Percentiles rank a stretch among this genome's conserved stretches.
These are phyloP conservation scores for Sarocladium brachiariae DNA, from an alignment of 2,329 filamentous ascomycete species.

Conservation along the genomic window DNA sequence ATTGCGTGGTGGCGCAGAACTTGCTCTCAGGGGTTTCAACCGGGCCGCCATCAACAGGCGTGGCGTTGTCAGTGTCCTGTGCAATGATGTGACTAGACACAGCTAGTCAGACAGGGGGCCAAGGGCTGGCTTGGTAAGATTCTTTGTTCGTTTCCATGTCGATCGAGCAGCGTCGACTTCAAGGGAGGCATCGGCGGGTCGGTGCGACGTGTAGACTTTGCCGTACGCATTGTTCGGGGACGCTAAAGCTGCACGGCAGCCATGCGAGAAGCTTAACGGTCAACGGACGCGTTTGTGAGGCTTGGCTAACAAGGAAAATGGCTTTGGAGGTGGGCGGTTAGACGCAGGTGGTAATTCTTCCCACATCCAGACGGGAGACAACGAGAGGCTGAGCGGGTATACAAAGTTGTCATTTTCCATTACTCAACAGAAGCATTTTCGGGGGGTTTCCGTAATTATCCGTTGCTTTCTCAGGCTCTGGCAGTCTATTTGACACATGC, in stretches of 20 bases:
- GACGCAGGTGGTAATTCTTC: no score
- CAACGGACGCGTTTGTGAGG: neutral
- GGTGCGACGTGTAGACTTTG: no score
- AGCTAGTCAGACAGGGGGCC: constrained; percentile 3
- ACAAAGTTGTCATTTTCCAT: no score
- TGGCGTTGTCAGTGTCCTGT: neutral
- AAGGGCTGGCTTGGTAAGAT: no score
- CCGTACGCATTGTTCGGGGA: neutral
- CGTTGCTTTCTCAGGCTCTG: neutral
- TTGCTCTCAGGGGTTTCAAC: neutral
- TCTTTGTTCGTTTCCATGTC: neutral
- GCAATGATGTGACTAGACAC: neutral
- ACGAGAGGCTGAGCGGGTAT: no score
- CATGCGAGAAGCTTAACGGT: neutral
- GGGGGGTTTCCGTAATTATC: neutral
- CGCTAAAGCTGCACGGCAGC: constrained; percentile 2
- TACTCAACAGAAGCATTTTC: neutral
- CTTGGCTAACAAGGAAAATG: neutral
- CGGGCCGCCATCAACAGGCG: neutral
- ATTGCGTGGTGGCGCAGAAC: neutral
- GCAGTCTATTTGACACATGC: neutral
- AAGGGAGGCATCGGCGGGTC: no score
- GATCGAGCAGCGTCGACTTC: neutral
- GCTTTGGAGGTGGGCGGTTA: neutral
- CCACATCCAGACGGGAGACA: no score